Conservation (phyloP, 1,139 yeast species). For the Taphrina confusa region DNA sequence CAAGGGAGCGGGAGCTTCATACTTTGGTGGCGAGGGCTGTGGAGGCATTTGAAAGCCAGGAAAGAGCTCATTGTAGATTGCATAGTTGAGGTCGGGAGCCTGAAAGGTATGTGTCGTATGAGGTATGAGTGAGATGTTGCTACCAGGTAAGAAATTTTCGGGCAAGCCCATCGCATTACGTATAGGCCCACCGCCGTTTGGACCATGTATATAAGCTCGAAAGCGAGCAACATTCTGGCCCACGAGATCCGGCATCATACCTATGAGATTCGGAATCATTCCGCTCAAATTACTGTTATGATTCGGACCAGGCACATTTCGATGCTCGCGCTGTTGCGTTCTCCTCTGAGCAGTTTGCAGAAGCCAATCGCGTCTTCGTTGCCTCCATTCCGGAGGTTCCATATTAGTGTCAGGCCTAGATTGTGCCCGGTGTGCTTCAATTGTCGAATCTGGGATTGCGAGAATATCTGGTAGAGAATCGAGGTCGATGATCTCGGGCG, state of each 20-base stretch:
- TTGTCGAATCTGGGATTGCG: not conserved
- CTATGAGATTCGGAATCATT: not conserved
- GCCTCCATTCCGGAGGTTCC: not conserved
- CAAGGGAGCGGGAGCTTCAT: constrained; percentile 23
- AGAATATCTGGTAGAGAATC: constrained; percentile 14
- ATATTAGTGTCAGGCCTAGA: not conserved
- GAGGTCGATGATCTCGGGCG: constrained; percentile 22
- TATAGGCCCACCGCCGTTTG: constrained; percentile 31
- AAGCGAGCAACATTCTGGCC: not conserved
- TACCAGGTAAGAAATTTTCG: constrained; percentile 1
- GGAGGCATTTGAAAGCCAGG: not conserved
- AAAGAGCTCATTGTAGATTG: not conserved
- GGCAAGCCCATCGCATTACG: not conserved
- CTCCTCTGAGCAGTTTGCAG: not conserved
- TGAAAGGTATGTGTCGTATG: not conserved
- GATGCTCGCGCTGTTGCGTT: constrained; percentile 2
- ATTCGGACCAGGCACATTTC: not conserved
- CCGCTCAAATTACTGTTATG: not conserved
- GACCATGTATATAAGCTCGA: constrained; percentile 15
- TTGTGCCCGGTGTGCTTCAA: not conserved
- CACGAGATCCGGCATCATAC: constrained; percentile 1
- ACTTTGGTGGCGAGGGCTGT: not conserved
- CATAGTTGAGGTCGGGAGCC: constrained; percentile 18
- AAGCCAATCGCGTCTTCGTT: not conserved
- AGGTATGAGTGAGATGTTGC: not conserved